Base-by-base conservation (phyloP, 2,329 filamentous ascomycete species). In the Xylariaceae sp. region DNA sequence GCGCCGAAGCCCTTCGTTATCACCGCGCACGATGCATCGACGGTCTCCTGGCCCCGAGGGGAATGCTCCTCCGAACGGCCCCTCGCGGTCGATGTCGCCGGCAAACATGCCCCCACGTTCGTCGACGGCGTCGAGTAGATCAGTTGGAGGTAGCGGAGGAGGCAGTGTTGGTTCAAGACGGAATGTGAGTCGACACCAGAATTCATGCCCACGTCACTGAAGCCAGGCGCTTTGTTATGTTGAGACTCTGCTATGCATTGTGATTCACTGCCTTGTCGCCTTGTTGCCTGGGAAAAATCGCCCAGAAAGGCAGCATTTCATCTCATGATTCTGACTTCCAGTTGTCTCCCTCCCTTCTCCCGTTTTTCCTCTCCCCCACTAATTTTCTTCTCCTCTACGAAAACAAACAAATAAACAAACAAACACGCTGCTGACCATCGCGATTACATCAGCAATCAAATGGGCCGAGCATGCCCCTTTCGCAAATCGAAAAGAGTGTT, bases 401-500 rank as follows among this genome's bases (percentile, higher is more conserved):
- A 30, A 30, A 30, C 23, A 30, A 30, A 30, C 23, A 30, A 30
- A 30, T 5, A 30, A 30, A 30, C 23, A 30, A 39, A 34, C 56
- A 57, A 56, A 34, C 17, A 48, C 10, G 51, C 57, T 64, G 54
- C 56, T 70, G 56, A 69, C 67, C 37, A 64, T 23, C 13, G 51
- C 51, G 39, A 30, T 62, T 34, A 2, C 60, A 55, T 34, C 64
- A 66, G 68, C 68, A 71, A 66, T 69, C 68, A 70, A 89, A 88
- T 79, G 85, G 75, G 78, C 86, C 78, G 79, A 90, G 80, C 80
- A 90, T 84, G 70, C 82, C 83, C 67, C 83, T 99, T 66, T 97
- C 93, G 55, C 93, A 96, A 75, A 99, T 99, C 75, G 94, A 99
- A 79, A 97, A 97, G 80, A 97, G 92, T 73, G 94, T 99, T 65